Evolutionary conservation across 2,329 filamentous ascomycete genomes (phyloP).

Genomic region (Cercospora beticola): DNA sequence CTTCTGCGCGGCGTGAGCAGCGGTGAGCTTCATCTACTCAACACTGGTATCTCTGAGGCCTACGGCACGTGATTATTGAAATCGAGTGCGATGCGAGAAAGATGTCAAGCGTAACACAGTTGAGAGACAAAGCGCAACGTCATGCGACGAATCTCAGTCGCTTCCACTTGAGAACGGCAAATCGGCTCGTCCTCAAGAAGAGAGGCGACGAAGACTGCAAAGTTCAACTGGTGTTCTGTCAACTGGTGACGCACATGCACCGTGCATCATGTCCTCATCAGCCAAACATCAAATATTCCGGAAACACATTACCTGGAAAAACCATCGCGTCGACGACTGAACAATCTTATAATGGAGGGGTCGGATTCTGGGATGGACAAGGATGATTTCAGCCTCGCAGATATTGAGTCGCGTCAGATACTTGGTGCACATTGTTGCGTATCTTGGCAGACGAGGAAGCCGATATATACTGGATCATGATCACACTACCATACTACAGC

Average conservation of each 20-base stretch:
- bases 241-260: not conserved
- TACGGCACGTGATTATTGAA: not conserved
- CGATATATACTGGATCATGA: constrained; percentile 19
- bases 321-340: not conserved
- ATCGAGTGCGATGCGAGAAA: not conserved
- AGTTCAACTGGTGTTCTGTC: not conserved
- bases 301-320: not conserved
- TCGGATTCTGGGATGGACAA: not conserved
- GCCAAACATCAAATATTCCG: not conserved
- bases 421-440: constrained; percentile 28
- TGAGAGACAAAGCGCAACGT: not conserved
- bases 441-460: constrained; percentile 13
- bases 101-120: not conserved
- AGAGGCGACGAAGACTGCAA: not conserved
- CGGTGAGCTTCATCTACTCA: not conserved
- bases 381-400: not conserved
- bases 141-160: not conserved
- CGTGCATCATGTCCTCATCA: not conserved
- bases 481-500: constrained; percentile 14
- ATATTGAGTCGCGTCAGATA: constrained; percentile 12
- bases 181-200: not conserved
- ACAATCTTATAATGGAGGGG: not conserved
- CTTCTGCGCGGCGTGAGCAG: constrained; percentile 15
- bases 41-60: not conserved
- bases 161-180: not conserved